Conservation (phyloP, 2,329 filamentous ascomycete species). For the Diaporthe helianthi region DNA sequence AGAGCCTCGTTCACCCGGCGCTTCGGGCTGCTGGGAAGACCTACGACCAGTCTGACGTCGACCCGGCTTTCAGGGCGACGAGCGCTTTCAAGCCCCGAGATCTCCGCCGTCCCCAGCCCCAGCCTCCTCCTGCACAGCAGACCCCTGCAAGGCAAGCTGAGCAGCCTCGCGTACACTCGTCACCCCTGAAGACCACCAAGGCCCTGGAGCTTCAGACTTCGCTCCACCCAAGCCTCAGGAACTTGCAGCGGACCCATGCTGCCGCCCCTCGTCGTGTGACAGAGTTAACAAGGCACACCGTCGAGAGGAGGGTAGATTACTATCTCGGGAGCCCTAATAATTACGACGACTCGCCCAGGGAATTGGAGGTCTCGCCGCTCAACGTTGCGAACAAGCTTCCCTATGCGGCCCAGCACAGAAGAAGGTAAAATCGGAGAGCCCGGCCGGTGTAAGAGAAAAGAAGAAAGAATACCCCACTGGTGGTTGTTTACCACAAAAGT, state of each 20-base stretch:
- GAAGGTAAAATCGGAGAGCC: neutral
- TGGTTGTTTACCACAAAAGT: constrained; percentile 2
- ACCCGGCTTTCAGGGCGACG: neutral
- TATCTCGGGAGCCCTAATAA: neutral
- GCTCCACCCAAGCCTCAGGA: neutral
- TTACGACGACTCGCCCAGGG: neutral
- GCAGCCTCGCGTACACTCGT: neutral
- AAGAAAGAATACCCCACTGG: neutral
- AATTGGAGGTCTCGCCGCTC: neutral
- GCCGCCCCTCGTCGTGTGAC: neutral
- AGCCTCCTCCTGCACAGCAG: neutral
- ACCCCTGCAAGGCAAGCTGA: neutral
- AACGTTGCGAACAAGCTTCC: neutral
- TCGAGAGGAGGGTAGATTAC: neutral
- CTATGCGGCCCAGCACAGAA: neutral
- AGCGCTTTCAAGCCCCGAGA: neutral
- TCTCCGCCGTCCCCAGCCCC: neutral
- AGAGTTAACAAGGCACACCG: neutral
- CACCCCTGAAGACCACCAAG: neutral
- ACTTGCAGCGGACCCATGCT: neutral
- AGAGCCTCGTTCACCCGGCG: neutral
- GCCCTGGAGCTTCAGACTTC: neutral
- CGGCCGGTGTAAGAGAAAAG: neutral
- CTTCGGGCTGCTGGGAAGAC: neutral
- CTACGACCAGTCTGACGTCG: neutral